Evolutionary conservation across 345 rosid species (phyloP), one percentile per base, ranked within the genome.

Genomic region (Populus nigra): DNA sequence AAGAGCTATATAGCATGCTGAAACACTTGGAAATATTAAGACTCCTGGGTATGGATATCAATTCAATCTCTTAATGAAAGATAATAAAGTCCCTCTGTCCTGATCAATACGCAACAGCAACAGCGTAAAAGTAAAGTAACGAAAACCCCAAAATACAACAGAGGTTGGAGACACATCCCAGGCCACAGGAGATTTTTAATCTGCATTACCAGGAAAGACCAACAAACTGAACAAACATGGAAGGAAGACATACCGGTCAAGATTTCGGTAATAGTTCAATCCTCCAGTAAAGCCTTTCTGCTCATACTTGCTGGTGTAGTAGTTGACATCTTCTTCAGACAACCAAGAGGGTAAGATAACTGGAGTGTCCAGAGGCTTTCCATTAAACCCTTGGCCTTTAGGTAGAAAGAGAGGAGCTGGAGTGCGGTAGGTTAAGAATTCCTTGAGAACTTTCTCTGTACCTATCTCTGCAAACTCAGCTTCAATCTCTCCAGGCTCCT

Each of bases 321-420:
- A 81, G 67, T 77, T 65, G 15, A 68, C 57, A 67, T 81, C 84
- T 77, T 81, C 84, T 77, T 81, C 84, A 39, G 81, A 41, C 75
- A 81, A 73, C 80, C 80, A 81, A 57, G 71, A n/a, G 10, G 84
- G 84, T 65, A 77, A 61, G 4, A 45, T 70, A 77, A 81, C 31
- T 18, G 80, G 78, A 47, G 13, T 15, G n/a, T 77, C 80, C 39
- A 57, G 57, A 9, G 84, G 73, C 15, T 74, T 63, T 55, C 71
- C 76, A 45, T 45, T 12, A 59, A 81, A 81, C 10, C 41, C 70
- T 71, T 81, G 68, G 13, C 78, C 80, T 69, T 77, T 68, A 20
- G 79, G 74, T 2, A 70, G 8, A 25, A 55, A 70, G 22, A 77
- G 61, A 7, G 80, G 80, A 39, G 31, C 74, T 27, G 62, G 75